phyloP scores from a whole-genome alignment of 2,329 filamentous ascomycete species.

The Bipolaris oryzae region DNA sequence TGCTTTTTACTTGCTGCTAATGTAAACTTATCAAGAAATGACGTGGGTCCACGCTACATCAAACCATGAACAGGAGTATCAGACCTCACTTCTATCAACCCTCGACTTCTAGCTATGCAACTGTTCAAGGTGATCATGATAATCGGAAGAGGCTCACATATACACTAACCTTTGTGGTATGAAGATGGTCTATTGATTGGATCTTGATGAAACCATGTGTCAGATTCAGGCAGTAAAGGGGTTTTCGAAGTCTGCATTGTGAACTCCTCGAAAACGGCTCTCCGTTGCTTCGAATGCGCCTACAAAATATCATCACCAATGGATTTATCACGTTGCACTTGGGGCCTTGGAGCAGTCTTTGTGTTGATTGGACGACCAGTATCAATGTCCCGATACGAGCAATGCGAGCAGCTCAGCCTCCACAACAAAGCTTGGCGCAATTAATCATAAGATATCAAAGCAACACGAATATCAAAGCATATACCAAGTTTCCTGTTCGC shows the following conservation, averaged over 20 bases:
- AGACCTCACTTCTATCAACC: background rate
- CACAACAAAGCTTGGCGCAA: constrained; percentile 20
- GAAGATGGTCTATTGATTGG: too few relatives aligned
- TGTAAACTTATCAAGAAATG: background rate
- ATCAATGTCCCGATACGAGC: constrained; percentile 13
- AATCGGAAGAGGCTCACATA: too few relatives aligned
- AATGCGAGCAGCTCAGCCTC: constrained; percentile 26
- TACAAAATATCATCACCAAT: background rate
- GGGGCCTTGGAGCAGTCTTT: too few relatives aligned
- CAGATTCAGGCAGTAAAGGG: too few relatives aligned
- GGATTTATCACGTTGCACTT: background rate
- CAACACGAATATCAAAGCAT: background rate
- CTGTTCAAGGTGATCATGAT: too few relatives aligned
- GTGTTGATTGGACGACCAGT: background rate
- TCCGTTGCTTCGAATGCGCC: background rate
- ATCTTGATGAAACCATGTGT: too few relatives aligned
- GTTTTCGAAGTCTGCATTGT: background rate
- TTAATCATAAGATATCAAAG: background rate
- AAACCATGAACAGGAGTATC: background rate
- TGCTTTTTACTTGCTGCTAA: too few relatives aligned
- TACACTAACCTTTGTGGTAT: background rate
- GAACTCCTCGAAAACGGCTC: too few relatives aligned
- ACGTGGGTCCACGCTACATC: background rate
- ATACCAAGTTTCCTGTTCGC: background rate
- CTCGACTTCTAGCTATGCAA: background rate